phyloP scores from a whole-genome alignment of 331 rosid species.

The Acacia pycnantha region DNA sequence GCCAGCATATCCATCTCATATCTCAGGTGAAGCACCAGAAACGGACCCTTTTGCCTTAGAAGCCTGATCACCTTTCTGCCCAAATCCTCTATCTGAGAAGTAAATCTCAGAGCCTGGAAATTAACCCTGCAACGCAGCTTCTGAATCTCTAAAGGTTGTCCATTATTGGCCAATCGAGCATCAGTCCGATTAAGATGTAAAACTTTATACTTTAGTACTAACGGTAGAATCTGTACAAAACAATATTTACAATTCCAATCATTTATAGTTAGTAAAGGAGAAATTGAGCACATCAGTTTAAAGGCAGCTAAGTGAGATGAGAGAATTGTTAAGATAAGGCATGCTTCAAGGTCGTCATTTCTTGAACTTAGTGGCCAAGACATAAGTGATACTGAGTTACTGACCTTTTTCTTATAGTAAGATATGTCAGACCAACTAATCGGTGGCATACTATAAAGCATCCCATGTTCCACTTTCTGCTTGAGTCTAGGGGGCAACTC shows the following conservation, averaged over 20 bases:
- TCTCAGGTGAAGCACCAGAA: conserved; percentile 82
- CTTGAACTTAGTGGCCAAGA: background rate
- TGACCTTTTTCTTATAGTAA: conserved; percentile 72
- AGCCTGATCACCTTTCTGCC: conserved; percentile 78
- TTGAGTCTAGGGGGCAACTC: conserved; percentile 84
- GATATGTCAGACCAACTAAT: conserved; percentile 91
- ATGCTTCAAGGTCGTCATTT: background rate
- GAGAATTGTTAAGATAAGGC: conserved; percentile 1
- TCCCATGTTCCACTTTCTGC: conserved; percentile 63
- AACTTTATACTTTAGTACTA: conserved; percentile 76
- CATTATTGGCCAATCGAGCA: conserved; percentile 86
- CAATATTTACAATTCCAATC: conserved; percentile 13
- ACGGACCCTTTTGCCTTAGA: conserved; percentile 69
- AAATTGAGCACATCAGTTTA: background rate
- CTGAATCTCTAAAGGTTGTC: conserved; percentile 79
- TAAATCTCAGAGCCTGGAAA: conserved; percentile 76
- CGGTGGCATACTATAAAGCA: conserved; percentile 79
- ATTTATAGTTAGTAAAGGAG: conserved; percentile 9
- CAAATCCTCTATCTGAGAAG: conserved; percentile 83
- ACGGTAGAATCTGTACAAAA: conserved; percentile 66
- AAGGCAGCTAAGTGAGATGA: background rate
- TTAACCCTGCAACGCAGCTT: conserved; percentile 84
- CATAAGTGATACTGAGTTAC: conserved; percentile 19
- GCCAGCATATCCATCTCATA: conserved; percentile 97
- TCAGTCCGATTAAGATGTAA: conserved; percentile 86